Percentiles rank a stretch among this genome's conserved stretches.
These are phyloP conservation scores for Colletotrichum higginsianum DNA, from an alignment of 2,329 filamentous ascomycete species.

Conservation along the genomic window DNA sequence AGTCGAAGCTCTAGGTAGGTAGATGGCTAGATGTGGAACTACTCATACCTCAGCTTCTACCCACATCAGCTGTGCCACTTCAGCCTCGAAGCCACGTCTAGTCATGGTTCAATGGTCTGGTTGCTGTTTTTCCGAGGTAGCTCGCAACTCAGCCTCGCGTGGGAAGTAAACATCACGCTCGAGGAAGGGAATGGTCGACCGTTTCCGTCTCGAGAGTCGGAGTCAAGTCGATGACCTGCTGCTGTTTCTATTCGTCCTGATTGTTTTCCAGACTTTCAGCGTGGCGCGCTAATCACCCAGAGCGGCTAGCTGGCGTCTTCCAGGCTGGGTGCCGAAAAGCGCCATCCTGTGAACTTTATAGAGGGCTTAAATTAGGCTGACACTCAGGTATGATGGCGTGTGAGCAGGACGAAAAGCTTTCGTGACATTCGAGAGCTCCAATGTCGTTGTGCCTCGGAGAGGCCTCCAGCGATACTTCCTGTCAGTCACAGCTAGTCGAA, in stretches of 20 bases:
- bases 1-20: too few species aligned
- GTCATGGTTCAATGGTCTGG: neutral
- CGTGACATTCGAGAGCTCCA: too few species aligned
- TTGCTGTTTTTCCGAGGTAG: too few species aligned
- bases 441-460: too few species aligned
- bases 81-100: neutral
- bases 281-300: conserved; percentile 25
- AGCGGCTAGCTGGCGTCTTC: neutral
- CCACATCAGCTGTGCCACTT: too few species aligned
- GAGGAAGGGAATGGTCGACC: neutral
- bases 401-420: neutral
- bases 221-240: neutral
- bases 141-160: neutral
- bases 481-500: too few species aligned
- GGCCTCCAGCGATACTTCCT: neutral
- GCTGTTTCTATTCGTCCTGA: neutral
- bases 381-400: neutral
- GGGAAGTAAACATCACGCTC: neutral
- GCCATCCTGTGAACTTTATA: neutral
- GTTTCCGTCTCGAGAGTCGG: neutral
- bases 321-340: neutral
- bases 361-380: neutral
- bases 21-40: too few species aligned
- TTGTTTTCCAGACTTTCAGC: neutral
- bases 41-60: neutral